Conservation (phyloP, 345 rosid species). For the rapeseed (Brassica napus) region Da-Ae NC_063443.1:2905001-2905500, state of each 20-base stretch:
- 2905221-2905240: slow-evolving; percentile 45
- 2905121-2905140: neutral
- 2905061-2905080: neutral
- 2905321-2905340: slow-evolving; percentile 54
- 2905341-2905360: slow-evolving; percentile 52
- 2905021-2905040: slow-evolving; percentile 38
- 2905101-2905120: neutral
- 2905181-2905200: slow-evolving; percentile 42
- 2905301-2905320: slow-evolving; percentile 54
- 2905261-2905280: slow-evolving; percentile 44
- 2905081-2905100: neutral
- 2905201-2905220: slow-evolving; percentile 61
- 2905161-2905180: slow-evolving; percentile 41
- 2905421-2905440: slow-evolving; percentile 51
- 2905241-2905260: slow-evolving; percentile 43
- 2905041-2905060: slow-evolving; percentile 40
- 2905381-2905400: slow-evolving; percentile 57
- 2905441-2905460: slow-evolving; percentile 60
- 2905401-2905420: slow-evolving; percentile 51
- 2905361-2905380: slow-evolving; percentile 60
- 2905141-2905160: slow-evolving; percentile 48
- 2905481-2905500: neutral
- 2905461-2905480: slow-evolving; percentile 47
- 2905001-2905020: slow-evolving; percentile 38
- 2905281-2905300: slow-evolving; percentile 66